phyloP scores from a whole-genome alignment of 352 stramenopile species.

The Phytophthora tentaculata region DNA sequence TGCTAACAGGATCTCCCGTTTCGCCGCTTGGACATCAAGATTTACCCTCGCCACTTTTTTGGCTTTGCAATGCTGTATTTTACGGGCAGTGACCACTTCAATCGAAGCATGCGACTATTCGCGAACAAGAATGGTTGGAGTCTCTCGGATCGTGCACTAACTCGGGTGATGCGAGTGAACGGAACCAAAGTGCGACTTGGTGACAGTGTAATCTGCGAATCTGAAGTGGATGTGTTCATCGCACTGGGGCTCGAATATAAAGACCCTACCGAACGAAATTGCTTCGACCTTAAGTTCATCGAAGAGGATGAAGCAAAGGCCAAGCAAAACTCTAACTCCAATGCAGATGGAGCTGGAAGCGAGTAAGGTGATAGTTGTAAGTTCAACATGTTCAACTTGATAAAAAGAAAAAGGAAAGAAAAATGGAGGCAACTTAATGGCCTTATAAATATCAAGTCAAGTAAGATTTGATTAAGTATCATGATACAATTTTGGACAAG shows the following conservation, averaged over 20 bases:
- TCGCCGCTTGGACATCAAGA: conserved; percentile 87
- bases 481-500: background rate
- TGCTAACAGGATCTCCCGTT: conserved; percentile 46
- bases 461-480: background rate
- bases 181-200: conserved; percentile 65
- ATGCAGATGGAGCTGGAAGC: conserved; percentile 1
- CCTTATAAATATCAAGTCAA: background rate
- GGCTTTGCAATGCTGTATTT: conserved; percentile 91
- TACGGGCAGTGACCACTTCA: conserved; percentile 92
- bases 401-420: too few relatives aligned
- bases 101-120: conserved; percentile 85
- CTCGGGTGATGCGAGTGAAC: conserved; percentile 63
- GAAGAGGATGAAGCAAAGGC: conserved; percentile 74
- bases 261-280: conserved; percentile 76
- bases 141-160: conserved; percentile 73
- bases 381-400: background rate
- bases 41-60: conserved; percentile 83
- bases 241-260: conserved; percentile 87
- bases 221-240: conserved; percentile 88
- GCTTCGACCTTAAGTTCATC: conserved; percentile 83
- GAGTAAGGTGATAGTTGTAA: conserved; percentile 5
- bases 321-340: conserved; percentile 38
- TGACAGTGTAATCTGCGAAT: conserved; percentile 77
- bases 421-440: background rate
- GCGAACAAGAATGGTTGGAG: conserved; percentile 83